Conservation (phyloP, 306 rosid species). For the Quercus agrifolia region DNA sequence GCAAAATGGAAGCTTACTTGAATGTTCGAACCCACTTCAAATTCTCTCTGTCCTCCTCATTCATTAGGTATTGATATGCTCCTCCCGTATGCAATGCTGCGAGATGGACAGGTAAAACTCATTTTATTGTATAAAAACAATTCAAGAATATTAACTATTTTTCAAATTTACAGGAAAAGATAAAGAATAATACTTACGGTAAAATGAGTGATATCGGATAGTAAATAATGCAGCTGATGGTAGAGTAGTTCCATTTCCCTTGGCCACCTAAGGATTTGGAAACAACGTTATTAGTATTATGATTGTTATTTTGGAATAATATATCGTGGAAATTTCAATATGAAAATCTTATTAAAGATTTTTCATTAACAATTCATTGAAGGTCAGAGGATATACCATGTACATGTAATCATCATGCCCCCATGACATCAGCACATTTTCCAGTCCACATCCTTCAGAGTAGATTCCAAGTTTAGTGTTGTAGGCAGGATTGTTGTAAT, state of each 20-base stretch:
- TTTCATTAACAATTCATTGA: not conserved
- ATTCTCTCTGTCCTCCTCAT: not conserved
- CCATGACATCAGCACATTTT: constrained; percentile 41
- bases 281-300: not conserved
- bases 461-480: constrained; percentile 40
- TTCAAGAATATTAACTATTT: no score
- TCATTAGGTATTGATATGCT: constrained; percentile 3
- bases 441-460: constrained; percentile 32
- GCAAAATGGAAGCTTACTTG: not conserved
- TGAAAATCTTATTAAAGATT: not conserved
- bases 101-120: not conserved
- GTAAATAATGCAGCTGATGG: constrained; percentile 41
- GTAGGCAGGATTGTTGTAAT: constrained; percentile 12
- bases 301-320: no score
- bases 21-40: constrained; percentile 1
- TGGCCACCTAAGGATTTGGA: constrained; percentile 30
- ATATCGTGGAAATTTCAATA: no score
- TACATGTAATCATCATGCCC: constrained; percentile 57
- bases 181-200: constrained; percentile 19
- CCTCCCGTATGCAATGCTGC: not conserved
- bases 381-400: constrained; percentile 24
- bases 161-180: not conserved
- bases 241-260: constrained; percentile 35
- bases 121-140: not conserved
- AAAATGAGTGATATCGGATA: constrained; percentile 46